Base-by-base conservation (phyloP, 495 filamentous ascomycete species). In the Penicillium ochrochloron region DNA sequence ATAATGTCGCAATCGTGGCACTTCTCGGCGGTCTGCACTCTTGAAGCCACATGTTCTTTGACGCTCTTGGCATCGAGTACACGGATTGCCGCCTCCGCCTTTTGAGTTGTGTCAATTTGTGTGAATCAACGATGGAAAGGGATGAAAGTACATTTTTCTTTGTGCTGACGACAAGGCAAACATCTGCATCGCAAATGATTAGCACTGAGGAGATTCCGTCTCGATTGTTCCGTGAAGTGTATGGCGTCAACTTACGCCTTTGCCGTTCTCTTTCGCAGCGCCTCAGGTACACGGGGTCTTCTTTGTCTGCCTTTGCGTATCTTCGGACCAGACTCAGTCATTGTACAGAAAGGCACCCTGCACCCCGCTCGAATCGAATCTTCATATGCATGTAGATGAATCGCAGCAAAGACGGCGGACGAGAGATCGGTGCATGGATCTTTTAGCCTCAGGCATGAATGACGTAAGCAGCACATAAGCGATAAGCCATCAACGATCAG, bases 121-220 rank as follows among this genome's bases (percentile, higher is more conserved):
- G 19, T 25, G 1, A n/a, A 48, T 25, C 7, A n/a, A 17, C 10
- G 10, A 23, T 48, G 21, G 12, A 14, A 48, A 11, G 21, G 44
- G 21, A 14, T 7, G 2, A 48, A 21, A 44, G 19, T 48, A 48
- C 44, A 48, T 48, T 48, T 48, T 48, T 48, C 44, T 25, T 48
- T 48, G 9, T 48, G 21, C 10, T 48, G 44, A 25, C 44, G 44
- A 48, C 44, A 48, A 48, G 44, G 44, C 21, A 48, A 48, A n/a
- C 44, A 48, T 48, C 44, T 48, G 44, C 5, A 5, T 12, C 44
- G 21, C 9, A 23, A 21, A 3, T 7, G 14, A 25, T 48, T 48
- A 48, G 44, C 44, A 48, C 21, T 2, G 10, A 21, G 44, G 21
- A 8, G 3, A 5, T 0, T 48, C 21, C 9, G 9, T 12, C 14